These are phyloP conservation scores for Aspergillus brasiliensis DNA, from an alignment of 2,329 filamentous ascomycete species.

Conservation along the genomic window DNA sequence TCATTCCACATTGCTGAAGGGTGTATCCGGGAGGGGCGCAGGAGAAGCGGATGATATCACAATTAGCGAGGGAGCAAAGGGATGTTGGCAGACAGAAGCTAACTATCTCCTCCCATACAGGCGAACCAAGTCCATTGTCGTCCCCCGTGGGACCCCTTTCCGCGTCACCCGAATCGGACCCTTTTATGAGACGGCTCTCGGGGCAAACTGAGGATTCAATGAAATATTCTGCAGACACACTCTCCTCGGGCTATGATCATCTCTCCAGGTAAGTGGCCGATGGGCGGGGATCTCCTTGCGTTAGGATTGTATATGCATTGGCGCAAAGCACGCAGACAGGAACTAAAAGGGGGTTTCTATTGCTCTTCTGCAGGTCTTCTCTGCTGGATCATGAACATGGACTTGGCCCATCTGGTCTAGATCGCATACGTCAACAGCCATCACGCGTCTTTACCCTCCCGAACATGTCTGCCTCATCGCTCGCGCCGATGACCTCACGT, in stretches of 20 bases:
- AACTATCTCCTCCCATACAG: constrained; percentile 25
- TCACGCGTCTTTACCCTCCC: constrained; percentile 67
- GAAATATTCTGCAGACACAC: constrained; percentile 77
- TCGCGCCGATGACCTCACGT: constrained; percentile 60
- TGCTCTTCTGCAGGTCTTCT: constrained; percentile 63
- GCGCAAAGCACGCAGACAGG: constrained; percentile 5
- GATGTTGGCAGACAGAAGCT: constrained; percentile 12
- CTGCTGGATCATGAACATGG: constrained; percentile 89
- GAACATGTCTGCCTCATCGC: constrained; percentile 63
- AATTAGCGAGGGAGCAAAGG: constrained; percentile 1
- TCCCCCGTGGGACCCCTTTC: constrained; percentile 40
- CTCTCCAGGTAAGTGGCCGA: constrained; percentile 67
- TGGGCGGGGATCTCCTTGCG: constrained; percentile 21
- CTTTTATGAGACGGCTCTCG: constrained; percentile 51
- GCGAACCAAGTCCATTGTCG: constrained; percentile 44
- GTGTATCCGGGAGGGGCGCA: constrained; percentile 5
- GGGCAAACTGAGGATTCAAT: constrained; percentile 59
- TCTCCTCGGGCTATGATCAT: constrained; percentile 67
- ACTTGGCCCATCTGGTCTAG: constrained; percentile 79
- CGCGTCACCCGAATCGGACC: constrained; percentile 37
- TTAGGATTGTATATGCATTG: not conserved
- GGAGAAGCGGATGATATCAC: not conserved
- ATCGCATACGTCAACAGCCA: constrained; percentile 86
- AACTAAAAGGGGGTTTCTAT: constrained; percentile 20
- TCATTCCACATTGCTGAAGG: constrained; percentile 10